Evolutionary conservation across 306 rosid species (phyloP).

Genomic region (Urtica urens): DNA sequence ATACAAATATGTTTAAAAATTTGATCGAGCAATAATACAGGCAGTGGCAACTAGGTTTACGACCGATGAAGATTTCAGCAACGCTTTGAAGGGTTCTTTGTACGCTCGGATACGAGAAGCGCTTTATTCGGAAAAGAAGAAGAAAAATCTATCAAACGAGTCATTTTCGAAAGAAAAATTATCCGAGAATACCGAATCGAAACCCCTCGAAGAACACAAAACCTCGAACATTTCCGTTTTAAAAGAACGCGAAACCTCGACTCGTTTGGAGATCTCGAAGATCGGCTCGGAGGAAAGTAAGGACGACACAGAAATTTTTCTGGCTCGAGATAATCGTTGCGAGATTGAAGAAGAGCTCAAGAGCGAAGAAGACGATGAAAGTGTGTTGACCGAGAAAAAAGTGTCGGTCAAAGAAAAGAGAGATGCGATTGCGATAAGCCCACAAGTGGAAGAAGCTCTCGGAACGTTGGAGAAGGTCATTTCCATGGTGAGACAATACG

Average conservation of each 20-base stretch:
- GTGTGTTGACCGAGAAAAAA: conserved; percentile 14
- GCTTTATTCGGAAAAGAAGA: conserved; percentile 16
- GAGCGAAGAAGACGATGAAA: conserved; percentile 26
- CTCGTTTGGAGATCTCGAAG: conserved; percentile 15
- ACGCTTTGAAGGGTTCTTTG: conserved; percentile 46
- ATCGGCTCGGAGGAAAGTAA: conserved; percentile 8
- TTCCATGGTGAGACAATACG: conserved; percentile 29
- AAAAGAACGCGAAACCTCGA: conserved; percentile 14
- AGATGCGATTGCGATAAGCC: conserved; percentile 31
- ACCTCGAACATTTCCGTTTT: conserved; percentile 9
- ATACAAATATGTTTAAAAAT: neutral
- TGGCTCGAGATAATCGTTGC: conserved; percentile 16
- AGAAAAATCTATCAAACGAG: too few relatives aligned
- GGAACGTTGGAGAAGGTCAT: conserved; percentile 70
- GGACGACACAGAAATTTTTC: too few relatives aligned
- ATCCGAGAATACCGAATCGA: conserved; percentile 10
- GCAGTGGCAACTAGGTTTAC: conserved; percentile 57
- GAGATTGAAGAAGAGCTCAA: conserved; percentile 68
- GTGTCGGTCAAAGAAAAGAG: conserved; percentile 19
- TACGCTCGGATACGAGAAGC: conserved; percentile 49
- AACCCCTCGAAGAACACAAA: conserved; percentile 20
- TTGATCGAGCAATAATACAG: too few relatives aligned
- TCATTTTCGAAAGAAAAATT: conserved; percentile 21
- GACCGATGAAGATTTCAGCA: conserved; percentile 39
- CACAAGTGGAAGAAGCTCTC: conserved; percentile 65